Base-by-base conservation (phyloP, 2,329 filamentous ascomycete genomes). In the Aureobasidium subglaciale region DNA sequence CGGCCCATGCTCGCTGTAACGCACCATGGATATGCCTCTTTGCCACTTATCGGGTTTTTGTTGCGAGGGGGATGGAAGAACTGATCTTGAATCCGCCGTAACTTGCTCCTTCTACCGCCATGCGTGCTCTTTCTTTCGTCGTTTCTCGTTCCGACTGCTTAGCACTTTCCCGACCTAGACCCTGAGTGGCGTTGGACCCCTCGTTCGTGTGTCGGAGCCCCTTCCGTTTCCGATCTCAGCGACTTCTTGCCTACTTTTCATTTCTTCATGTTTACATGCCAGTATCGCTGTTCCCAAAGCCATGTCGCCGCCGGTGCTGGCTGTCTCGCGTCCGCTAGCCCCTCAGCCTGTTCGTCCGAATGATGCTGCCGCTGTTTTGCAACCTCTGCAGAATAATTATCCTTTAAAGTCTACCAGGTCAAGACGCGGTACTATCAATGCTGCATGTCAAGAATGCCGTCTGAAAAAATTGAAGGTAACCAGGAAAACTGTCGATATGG, bases 361-460 rank as follows among this genome's bases (percentile, higher is more conserved):
- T 2, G 10, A 20, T 5, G 20, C 27, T 13, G 20, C 15, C 5
- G 13, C 48, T 15, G 35, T 22, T 7, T 18, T 41, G 32, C 50
- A 54, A 15, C 50, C 50, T 29, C 20, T 42, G 20, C 50, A 54
- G 7, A 11, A 35, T 22, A 42, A 18, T 42, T 35, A 42, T 24
- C 35, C 50, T 15, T 11, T 54, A 5, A 54, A 46, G 42, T 46
- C 40, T 15, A 45, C 30, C 8, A 35, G 52, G 30, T 37, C 52
- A 4, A 37, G 52, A 13, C 52, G 52, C 24, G 40, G 42, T n/a
- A 38, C 37, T 7, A 30, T 46, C n/a, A 55, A 45, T 9, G 52
- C 52, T 20, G 52, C 52, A 4, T 55, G 52, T 20, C 42, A 34
- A 9, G 52, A 55, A 4, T 55, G 52, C 46, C 52, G 52, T 11